These are phyloP conservation scores for Cardamine occulta DNA, from an alignment of 345 rosid genomes.

Conservation along the genomic window DNA sequence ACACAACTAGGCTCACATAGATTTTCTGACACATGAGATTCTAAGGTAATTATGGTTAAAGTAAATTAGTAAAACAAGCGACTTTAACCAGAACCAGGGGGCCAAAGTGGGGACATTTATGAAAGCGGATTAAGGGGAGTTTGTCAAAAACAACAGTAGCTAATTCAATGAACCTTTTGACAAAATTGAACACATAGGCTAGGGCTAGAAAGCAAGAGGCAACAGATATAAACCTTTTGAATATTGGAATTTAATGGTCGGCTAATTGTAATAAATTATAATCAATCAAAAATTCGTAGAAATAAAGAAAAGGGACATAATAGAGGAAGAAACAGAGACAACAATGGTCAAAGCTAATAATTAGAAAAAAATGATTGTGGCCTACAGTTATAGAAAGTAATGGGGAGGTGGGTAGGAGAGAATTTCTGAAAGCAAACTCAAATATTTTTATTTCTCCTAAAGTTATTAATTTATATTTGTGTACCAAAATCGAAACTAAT, in stretches of 20 bases:
- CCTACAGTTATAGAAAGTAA: slow-evolving; percentile 32
- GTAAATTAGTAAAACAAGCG: neutral
- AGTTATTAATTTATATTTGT: neutral
- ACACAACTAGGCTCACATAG: neutral
- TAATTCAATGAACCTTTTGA: slow-evolving; percentile 36
- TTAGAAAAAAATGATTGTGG: slow-evolving; percentile 31
- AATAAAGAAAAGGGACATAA: neutral
- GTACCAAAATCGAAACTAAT: neutral
- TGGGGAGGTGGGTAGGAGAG: slow-evolving; percentile 29
- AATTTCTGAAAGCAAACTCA: slow-evolving; percentile 34
- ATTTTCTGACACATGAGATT: slow-evolving; percentile 12
- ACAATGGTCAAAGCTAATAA: slow-evolving; percentile 44
- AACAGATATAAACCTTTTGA: slow-evolving; percentile 35
- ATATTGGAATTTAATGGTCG: slow-evolving; percentile 2
- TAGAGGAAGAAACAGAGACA: slow-evolving; percentile 26
- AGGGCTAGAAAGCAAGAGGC: slow-evolving; percentile 19
- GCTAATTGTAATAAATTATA: neutral
- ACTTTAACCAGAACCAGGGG: slow-evolving; percentile 21
- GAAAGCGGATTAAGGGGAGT: slow-evolving; percentile 32
- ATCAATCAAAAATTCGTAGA: slow-evolving; percentile 10
- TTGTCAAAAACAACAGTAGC: slow-evolving; percentile 21
- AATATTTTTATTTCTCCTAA: neutral
- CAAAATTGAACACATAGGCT: slow-evolving; percentile 31
- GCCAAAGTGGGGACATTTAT: slow-evolving; percentile 9
- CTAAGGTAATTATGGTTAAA: neutral